phyloP scores from a whole-genome alignment of 192 early-diverging fungal species.

The Coemansia sp. region DNA sequence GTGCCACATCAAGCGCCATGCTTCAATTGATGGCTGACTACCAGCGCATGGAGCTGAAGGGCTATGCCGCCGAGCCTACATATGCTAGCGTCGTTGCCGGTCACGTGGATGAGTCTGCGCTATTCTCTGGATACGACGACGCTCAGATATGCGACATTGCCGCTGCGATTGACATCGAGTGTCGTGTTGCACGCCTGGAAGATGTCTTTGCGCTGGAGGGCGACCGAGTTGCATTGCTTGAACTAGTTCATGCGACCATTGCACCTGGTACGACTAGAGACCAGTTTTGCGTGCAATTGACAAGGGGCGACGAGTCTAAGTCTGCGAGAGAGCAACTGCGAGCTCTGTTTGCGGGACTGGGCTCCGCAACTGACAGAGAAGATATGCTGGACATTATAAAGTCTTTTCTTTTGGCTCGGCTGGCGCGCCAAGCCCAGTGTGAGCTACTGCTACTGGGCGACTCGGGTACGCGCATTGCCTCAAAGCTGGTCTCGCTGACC shows the following conservation, averaged over 20 bases:
- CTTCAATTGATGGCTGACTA: slow-evolving; percentile 67
- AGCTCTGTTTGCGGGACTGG: slow-evolving; percentile 59
- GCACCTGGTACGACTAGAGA: slow-evolving; percentile 16
- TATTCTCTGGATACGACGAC: slow-evolving; percentile 53
- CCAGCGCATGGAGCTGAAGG: slow-evolving; percentile 53
- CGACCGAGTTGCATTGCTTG: slow-evolving; percentile 17
- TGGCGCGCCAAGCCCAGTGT: slow-evolving; percentile 59
- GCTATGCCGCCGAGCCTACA: slow-evolving; percentile 60
- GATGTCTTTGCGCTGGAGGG: slow-evolving; percentile 58
- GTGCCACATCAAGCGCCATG: slow-evolving; percentile 75
- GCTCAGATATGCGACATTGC: slow-evolving; percentile 48
- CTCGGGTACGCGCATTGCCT: slow-evolving; percentile 77
- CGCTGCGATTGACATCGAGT: slow-evolving; percentile 40
- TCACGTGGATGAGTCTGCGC: slow-evolving; percentile 73
- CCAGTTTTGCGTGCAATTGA: slow-evolving; percentile 26
- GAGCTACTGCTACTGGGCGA: slow-evolving; percentile 70
- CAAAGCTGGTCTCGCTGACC: slow-evolving; percentile 73
- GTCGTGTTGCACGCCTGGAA: slow-evolving; percentile 61
- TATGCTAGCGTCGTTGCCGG: slow-evolving; percentile 70
- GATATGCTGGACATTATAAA: slow-evolving; percentile 70
- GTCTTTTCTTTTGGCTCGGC: slow-evolving; percentile 56
- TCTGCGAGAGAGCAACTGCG: slow-evolving; percentile 48
- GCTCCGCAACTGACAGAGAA: slow-evolving; percentile 68
- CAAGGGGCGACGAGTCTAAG: not conserved
- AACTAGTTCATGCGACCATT: slow-evolving; percentile 18